Conservation (phyloP, 2,329 filamentous ascomycete genomes). For the Gaeumannomyces tritici region DNA sequence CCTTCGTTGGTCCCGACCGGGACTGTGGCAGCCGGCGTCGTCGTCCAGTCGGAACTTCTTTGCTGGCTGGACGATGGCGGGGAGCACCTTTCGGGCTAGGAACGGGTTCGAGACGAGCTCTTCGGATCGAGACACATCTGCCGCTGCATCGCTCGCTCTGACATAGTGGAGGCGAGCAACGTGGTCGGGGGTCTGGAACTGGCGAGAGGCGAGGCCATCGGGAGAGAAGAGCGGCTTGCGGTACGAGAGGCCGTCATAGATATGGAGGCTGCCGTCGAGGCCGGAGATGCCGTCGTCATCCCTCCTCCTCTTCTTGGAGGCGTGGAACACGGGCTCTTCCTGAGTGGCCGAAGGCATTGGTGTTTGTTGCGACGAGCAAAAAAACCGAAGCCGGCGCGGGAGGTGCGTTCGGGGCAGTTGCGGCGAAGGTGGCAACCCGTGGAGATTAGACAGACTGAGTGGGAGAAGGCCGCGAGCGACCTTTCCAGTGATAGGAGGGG, state of each 20-base stretch:
- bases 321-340: conserved; percentile 17
- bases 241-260: neutral
- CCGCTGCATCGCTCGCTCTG: neutral
- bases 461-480: no score
- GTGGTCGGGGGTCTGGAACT: neutral
- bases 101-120: neutral
- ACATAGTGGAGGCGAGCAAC: neutral
- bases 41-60: conserved; percentile 7
- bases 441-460: no score
- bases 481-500: neutral
- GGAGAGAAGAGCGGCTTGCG: neutral
- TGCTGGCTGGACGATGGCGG: neutral
- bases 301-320: conserved; percentile 26
- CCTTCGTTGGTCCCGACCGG: neutral
- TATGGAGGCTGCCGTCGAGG: conserved; percentile 3
- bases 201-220: neutral
- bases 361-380: neutral
- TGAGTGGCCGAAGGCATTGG: conserved; percentile 27
- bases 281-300: conserved; percentile 16
- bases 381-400: no score
- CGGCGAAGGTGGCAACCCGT: neutral
- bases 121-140: neutral
- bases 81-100: neutral
- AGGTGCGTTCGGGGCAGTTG: neutral
- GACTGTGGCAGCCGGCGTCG: neutral